Conservation (phyloP, 352 stramenopile genomes). For the Globisporangium solare region DNA sequence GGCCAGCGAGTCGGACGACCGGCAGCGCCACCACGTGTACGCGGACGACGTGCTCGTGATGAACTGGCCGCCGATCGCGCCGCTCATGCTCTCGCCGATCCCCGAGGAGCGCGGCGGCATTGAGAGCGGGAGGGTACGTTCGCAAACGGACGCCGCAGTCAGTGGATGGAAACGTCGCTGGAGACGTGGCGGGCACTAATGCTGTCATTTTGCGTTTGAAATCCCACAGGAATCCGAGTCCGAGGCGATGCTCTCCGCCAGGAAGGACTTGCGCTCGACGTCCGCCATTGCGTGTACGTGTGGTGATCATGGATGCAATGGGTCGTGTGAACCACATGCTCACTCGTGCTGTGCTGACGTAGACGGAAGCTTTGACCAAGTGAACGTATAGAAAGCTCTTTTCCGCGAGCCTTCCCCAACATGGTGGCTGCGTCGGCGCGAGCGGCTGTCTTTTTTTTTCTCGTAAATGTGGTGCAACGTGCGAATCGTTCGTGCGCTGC, state of each 20-base stretch:
- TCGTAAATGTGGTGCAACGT: not conserved
- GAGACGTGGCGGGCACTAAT: not conserved
- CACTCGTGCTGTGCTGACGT: not conserved
- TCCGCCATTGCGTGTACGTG: conserved; percentile 46
- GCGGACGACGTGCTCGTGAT: conserved; percentile 8
- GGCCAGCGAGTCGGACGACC: conserved; percentile 17
- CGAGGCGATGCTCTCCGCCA: conserved; percentile 32
- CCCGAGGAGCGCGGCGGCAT: conserved; percentile 37
- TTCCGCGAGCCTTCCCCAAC: too few species aligned
- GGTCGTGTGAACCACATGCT: not conserved
- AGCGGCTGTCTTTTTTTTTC: too few species aligned
- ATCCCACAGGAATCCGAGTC: conserved; percentile 37
- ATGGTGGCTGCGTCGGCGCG: too few species aligned
- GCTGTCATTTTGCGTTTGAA: conserved; percentile 9
- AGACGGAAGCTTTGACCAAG: conserved; percentile 19
- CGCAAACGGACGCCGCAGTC: too few species aligned
- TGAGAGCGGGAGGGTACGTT: conserved; percentile 41
- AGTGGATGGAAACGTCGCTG: too few species aligned
- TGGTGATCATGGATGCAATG: not conserved
- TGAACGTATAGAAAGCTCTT: conserved; percentile 5
- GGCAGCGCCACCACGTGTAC: conserved; percentile 22
- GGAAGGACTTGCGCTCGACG: conserved; percentile 30
- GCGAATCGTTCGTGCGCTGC: not conserved
- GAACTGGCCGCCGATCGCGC: conserved; percentile 48
- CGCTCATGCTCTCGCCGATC: conserved; percentile 65